phyloP scores from a whole-genome alignment of 2,329 filamentous ascomycete species.

The Amesomyces nigricolor region DNA sequence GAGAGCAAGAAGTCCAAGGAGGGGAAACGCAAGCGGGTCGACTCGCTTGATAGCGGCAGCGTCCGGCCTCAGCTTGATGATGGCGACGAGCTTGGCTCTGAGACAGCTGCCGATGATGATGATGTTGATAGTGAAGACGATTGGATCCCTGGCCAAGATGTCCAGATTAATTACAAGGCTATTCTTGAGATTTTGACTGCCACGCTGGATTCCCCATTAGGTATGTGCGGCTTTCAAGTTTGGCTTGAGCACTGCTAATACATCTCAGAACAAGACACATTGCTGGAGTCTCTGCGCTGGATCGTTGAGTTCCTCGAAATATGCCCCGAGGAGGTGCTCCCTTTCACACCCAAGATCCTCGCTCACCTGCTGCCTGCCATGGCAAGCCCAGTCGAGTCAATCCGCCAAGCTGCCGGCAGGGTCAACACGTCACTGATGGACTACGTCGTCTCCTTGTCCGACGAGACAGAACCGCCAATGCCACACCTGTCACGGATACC shows the following conservation, averaged over 20 bases:
- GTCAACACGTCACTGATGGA: conserved; percentile 91
- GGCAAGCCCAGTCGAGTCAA: conserved; percentile 84
- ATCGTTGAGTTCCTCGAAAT: conserved; percentile 96
- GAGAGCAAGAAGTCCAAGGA: conserved; percentile 73
- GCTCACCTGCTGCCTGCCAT: conserved; percentile 90
- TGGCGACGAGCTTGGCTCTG: conserved; percentile 54
- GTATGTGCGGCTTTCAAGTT: conserved; percentile 39
- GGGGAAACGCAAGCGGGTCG: conserved; percentile 62
- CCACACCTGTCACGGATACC: conserved; percentile 38
- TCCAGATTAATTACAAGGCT: conserved; percentile 85
- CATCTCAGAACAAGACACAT: conserved; percentile 73
- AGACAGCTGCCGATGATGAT: conserved; percentile 52
- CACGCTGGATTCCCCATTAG: conserved; percentile 76
- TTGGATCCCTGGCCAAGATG: conserved; percentile 96
- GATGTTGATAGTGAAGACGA: conserved; percentile 72
- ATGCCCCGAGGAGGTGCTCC: conserved; percentile 90
- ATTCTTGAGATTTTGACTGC: conserved; percentile 88
- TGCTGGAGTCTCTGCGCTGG: conserved; percentile 88
- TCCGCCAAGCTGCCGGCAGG: conserved; percentile 78
- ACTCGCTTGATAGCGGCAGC: conserved; percentile 63
- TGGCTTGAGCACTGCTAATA: conserved; percentile 14
- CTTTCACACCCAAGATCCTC: conserved; percentile 87
- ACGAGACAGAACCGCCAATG: conserved; percentile 49
- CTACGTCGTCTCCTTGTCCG: conserved; percentile 85
- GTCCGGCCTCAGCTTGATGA: conserved; percentile 53